phyloP scores from a whole-genome alignment of 306 rosid genomes.

The Vigna angularis region DNA sequence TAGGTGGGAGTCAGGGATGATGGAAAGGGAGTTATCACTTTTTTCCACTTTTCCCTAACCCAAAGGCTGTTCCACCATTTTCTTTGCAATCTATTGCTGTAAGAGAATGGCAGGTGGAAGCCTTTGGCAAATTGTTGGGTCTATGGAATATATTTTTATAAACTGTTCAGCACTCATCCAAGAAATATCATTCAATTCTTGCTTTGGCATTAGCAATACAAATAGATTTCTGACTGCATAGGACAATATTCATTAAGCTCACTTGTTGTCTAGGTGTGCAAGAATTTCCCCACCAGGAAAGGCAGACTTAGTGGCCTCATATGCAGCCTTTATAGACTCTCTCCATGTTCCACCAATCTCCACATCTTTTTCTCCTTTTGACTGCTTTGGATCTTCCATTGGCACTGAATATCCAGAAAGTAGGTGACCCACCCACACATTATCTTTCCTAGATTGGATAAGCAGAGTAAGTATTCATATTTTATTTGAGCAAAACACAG shows the following conservation, averaged over 20 bases:
- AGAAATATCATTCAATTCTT: conserved; percentile 12
- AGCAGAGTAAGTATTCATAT: conserved; percentile 32
- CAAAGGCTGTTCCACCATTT: not conserved
- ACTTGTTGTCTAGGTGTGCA: conserved; percentile 98
- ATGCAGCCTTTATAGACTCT: conserved; percentile 74
- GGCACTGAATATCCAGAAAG: conserved; percentile 95
- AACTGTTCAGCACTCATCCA: conserved; percentile 7
- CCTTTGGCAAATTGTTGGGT: conserved; percentile 3
- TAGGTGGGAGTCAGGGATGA: not conserved
- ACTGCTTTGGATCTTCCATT: conserved; percentile 89
- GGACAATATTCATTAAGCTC: conserved; percentile 47
- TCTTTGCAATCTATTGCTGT: not conserved
- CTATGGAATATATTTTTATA: conserved; percentile 1
- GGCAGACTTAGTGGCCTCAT: conserved; percentile 75
- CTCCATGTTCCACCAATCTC: conserved; percentile 91
- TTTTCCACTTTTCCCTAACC: not conserved
- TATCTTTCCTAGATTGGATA: conserved; percentile 71
- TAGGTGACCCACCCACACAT: conserved; percentile 97
- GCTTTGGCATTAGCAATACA: conserved; percentile 14
- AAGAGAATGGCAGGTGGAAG: conserved; percentile 1
- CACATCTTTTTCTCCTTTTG: conserved; percentile 56
- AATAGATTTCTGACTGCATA: not conserved
- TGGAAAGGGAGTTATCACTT: conserved; percentile 1
- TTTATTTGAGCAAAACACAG: conserved; percentile 28
- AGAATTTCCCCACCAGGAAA: conserved; percentile 92